Evolutionary conservation across 2,329 filamentous ascomycete species (phyloP).

Genomic region (Neoascochyta sp.): DNA sequence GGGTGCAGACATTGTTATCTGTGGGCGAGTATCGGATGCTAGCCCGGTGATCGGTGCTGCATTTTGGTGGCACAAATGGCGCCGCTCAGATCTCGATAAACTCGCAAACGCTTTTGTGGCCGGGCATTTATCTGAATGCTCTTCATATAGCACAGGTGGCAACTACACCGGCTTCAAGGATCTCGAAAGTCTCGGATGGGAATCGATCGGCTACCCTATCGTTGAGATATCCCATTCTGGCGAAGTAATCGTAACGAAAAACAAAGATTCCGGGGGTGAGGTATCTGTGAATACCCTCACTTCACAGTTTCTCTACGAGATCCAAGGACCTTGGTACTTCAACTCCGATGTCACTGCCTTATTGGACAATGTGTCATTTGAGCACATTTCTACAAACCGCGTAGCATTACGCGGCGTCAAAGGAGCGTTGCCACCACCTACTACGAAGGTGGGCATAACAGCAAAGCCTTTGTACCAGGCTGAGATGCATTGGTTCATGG

Average conservation of each 20-base stretch:
- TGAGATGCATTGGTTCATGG: constrained; percentile 45
- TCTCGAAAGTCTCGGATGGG: constrained; percentile 28
- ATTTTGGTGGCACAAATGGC: constrained; percentile 47
- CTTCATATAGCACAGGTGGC: constrained; percentile 43
- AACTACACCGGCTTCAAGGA: constrained; percentile 47
- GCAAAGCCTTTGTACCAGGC: constrained; percentile 47
- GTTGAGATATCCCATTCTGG: constrained; percentile 28
- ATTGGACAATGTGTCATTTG: constrained; percentile 50
- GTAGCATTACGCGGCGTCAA: constrained; percentile 48
- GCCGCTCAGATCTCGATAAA: constrained; percentile 37
- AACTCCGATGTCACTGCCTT: constrained; percentile 56
- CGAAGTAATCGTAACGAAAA: constrained; percentile 28
- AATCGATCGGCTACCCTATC: constrained; percentile 32
- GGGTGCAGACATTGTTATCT: constrained; percentile 46
- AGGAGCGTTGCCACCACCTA: constrained; percentile 35
- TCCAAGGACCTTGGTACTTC: constrained; percentile 50
- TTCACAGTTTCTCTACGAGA: constrained; percentile 50
- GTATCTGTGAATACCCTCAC: constrained; percentile 50
- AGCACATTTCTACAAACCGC: constrained; percentile 49
- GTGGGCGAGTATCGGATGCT: constrained; percentile 45
- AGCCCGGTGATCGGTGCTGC: constrained; percentile 45
- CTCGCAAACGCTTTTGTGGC: constrained; percentile 45
- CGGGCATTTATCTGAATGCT: constrained; percentile 46
- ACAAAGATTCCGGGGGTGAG: constrained; percentile 33
- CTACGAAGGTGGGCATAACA: constrained; percentile 45